Conservation (phyloP, 768 basidiomycete genomes). For the Serendipita indica region DNA sequence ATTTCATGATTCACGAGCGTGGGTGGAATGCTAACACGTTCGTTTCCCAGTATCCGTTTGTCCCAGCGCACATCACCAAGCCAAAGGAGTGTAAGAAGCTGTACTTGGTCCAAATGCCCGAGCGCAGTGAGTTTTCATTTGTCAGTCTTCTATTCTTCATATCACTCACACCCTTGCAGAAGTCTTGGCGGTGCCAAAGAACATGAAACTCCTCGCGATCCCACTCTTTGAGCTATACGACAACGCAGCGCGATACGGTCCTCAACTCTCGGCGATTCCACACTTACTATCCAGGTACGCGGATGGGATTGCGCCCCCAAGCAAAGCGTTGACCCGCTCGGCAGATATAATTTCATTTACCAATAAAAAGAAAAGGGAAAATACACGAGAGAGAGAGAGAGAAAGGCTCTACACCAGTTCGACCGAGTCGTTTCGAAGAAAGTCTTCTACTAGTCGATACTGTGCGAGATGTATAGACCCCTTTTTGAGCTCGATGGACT, state of each 20-base stretch:
- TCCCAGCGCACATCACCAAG: conserved; percentile 90
- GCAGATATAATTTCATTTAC: conserved; percentile 57
- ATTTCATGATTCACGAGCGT: conserved; percentile 18
- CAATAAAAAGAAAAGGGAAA: conserved; percentile 30
- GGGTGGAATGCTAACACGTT: no score
- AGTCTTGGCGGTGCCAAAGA: conserved; percentile 90
- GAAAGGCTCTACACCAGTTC: conserved; percentile 48
- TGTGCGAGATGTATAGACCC: conserved; percentile 71
- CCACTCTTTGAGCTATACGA: conserved; percentile 96
- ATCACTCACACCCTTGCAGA: conserved; percentile 33
- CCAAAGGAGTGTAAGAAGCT: conserved; percentile 98
- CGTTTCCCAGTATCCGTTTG: conserved; percentile 82
- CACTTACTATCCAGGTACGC: conserved; percentile 71
- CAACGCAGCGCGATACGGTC: conserved; percentile 84
- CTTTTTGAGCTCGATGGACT: conserved; percentile 55
- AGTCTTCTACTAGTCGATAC: conserved; percentile 60
- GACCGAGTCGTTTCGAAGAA: conserved; percentile 55
- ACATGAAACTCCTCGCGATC: conserved; percentile 96
- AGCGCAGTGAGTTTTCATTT: conserved; percentile 49
- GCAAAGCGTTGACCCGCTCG: not conserved
- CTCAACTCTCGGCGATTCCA: conserved; percentile 87
- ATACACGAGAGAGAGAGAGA: conserved; percentile 10
- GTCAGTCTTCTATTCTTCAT: not conserved
- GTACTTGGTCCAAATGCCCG: conserved; percentile 90
- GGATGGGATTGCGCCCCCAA: not conserved